Evolutionary conservation across 495 filamentous ascomycete species (phyloP), one percentile per base, ranked within the genome.

Genomic region (Tuber borchii): DNA sequence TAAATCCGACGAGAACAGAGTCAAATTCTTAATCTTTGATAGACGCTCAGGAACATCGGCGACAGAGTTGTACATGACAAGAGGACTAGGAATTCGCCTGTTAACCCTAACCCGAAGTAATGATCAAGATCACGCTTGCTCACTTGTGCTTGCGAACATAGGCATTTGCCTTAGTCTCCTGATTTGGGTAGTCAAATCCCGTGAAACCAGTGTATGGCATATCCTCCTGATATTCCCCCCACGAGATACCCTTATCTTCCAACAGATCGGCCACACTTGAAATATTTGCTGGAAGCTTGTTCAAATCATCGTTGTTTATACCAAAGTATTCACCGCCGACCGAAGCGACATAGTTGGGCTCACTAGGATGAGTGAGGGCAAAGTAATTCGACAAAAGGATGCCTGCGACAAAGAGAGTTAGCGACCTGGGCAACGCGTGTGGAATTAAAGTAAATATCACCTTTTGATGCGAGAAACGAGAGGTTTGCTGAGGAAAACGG

Each of bases 141-240:
- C 81, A 85, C 84, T 92, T 91, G 85, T 93, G 92, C 85, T 93
- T 94, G 69, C 92, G 88, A n/a, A 93, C 90, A 79, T 94, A 94
- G 82, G 89, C 86, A 75, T 91, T 89, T 40, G 85, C 84, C 40
- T 86, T 85, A 14, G 85, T 88, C 76, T 84, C 72, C 75, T 87
- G 87, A 82, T 91, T 89, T 37, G 84, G 84, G 73, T 84, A 89
- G 73, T 87, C 88, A 73, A 83, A 86, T 43, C 88, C 90, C 78
- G 89, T 85, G 83, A 89, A 93, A 17, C 91, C 91, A 22, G 89
- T 84, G 79, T 91, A 91, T 26, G 92, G 92, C 83, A 89, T 80
- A 75, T 89, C 86, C 81, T 94, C 90, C 81, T 91, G 87, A 83
- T 93, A 93, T 77, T 89, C 85, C 73, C 86, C 89, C 91, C 91